Conservation (phyloP, 495 filamentous ascomycete genomes). For the Aspergillus biplanus region DNA sequence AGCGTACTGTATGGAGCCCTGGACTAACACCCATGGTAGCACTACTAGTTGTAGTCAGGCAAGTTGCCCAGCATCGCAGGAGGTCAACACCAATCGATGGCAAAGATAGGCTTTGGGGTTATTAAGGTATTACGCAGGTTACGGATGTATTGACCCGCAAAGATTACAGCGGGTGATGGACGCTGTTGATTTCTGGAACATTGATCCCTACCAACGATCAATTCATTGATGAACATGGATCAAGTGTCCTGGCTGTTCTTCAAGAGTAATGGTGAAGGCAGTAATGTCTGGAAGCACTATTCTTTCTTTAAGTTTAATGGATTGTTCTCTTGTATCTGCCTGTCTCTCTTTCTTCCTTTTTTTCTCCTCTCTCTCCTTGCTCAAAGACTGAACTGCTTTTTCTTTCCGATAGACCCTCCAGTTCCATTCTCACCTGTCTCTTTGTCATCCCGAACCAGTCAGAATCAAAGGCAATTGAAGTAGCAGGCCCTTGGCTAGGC, state of each 20-base stretch:
- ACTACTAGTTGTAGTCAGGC: conserved; percentile 13
- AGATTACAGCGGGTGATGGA: neutral
- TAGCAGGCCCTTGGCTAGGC: conserved; percentile 14
- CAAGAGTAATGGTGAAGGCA: too few relatives aligned
- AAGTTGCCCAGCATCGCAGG: conserved; percentile 6
- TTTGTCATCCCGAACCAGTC: conserved; percentile 16
- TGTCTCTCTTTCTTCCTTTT: too few relatives aligned
- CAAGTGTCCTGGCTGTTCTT: too few relatives aligned
- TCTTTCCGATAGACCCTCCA: too few relatives aligned
- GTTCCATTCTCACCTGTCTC: neutral
- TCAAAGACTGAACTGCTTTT: too few relatives aligned
- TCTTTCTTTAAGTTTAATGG: too few relatives aligned
- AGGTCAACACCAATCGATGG: neutral
- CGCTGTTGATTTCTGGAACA: conserved; percentile 13
- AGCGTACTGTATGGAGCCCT: conserved; percentile 15
- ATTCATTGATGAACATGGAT: neutral
- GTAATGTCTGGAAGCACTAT: too few relatives aligned
- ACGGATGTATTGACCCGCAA: conserved; percentile 10
- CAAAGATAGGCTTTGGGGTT: neutral
- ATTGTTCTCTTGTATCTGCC: too few relatives aligned
- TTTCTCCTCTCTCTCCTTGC: too few relatives aligned
- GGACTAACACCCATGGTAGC: conserved; percentile 10
- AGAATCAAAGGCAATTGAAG: conserved; percentile 1
- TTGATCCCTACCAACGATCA: conserved; percentile 18
- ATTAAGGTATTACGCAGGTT: conserved; percentile 2